Conservation (phyloP, 192 early-diverging fungal species). For the Bifiguratus adelaidae region DNA sequence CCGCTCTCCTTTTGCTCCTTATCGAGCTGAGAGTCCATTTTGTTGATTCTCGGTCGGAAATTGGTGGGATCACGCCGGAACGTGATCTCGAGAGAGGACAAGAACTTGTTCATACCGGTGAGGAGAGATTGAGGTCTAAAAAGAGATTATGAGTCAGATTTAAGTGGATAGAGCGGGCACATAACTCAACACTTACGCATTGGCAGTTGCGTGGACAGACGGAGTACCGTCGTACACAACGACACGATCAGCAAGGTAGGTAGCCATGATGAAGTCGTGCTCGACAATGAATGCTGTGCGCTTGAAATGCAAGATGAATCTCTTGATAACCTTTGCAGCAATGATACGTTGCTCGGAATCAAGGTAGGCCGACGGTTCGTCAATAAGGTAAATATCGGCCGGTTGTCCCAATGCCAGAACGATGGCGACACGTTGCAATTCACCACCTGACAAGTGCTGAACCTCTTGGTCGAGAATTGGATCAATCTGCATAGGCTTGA, state of each 20-base stretch:
- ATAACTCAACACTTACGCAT: constrained; percentile 32
- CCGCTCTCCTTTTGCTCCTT: constrained; percentile 83
- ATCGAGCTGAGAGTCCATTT: constrained; percentile 87
- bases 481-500: constrained; percentile 90
- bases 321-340: constrained; percentile 97
- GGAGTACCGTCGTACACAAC: constrained; percentile 91
- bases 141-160: neutral
- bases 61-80: constrained; percentile 97
- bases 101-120: constrained; percentile 95
- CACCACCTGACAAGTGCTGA: constrained; percentile 85
- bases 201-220: constrained; percentile 73
- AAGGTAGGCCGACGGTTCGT: constrained; percentile 95
- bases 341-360: constrained; percentile 99
- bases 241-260: constrained; percentile 93
- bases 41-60: constrained; percentile 97
- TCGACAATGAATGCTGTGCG: constrained; percentile 98
- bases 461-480: constrained; percentile 89
- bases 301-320: constrained; percentile 91
- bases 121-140: constrained; percentile 76
- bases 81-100: constrained; percentile 84
- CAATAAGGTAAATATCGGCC: constrained; percentile 95
- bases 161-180: too few species aligned
- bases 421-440: constrained; percentile 98
- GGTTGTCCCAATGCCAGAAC: constrained; percentile 78
- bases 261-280: constrained; percentile 99